Conservation (phyloP, 2,329 filamentous ascomycete genomes). For the Ascochyta fabae region DNA sequence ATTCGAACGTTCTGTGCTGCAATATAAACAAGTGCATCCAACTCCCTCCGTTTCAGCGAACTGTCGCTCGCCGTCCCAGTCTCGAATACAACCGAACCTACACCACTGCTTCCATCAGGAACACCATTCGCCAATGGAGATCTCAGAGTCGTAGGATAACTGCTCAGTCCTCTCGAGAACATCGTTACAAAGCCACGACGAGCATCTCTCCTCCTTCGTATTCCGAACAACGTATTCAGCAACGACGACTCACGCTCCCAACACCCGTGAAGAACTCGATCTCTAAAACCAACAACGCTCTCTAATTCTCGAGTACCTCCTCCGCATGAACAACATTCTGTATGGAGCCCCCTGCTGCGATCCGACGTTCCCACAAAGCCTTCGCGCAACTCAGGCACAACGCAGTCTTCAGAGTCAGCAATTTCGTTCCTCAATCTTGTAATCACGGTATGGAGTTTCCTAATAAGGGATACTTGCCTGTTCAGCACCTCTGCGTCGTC, state of each 20-base stretch:
- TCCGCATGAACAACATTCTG: neutral
- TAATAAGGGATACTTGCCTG: conserved; percentile 19
- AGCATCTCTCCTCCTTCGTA: neutral
- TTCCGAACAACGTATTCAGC: neutral
- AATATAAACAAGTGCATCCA: neutral
- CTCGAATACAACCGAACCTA: neutral
- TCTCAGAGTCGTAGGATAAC: no score
- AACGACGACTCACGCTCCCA: conserved; percentile 24
- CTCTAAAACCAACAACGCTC: conserved; percentile 14
- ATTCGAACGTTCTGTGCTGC: neutral
- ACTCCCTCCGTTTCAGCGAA: neutral
- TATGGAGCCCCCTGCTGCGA: no score
- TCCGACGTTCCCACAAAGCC: neutral
- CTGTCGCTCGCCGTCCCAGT: neutral
- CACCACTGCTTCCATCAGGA: neutral
- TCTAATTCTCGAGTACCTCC: neutral
- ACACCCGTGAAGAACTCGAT: conserved; percentile 16
- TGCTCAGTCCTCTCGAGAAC: neutral
- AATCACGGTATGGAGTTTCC: conserved; percentile 17
- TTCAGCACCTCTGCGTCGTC: neutral
- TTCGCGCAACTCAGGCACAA: conserved; percentile 16
- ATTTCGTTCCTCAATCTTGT: conserved; percentile 18
- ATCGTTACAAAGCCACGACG: neutral
- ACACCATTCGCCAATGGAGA: neutral
- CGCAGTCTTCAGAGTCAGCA: conserved; percentile 21